A percentile compares a stretch with the other conserved stretches of the same genome.
Conservation (phyloP, 306 rosid genomes). For the Ormosia emarginata region DNA sequence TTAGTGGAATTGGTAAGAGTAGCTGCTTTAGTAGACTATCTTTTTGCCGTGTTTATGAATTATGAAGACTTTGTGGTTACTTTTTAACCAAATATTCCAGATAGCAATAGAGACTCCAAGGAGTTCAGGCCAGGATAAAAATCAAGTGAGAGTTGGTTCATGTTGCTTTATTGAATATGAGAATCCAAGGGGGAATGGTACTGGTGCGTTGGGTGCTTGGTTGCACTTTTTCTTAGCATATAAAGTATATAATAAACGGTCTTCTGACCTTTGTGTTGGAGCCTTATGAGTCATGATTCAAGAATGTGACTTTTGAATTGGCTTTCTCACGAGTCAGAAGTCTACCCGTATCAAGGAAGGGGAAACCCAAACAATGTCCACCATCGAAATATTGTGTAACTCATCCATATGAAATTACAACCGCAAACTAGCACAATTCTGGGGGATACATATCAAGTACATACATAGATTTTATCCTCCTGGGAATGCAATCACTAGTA, state of each 20-base stretch:
- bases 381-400: neutral
- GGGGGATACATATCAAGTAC: neutral
- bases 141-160: neutral
- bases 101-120: neutral
- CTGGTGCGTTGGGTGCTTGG: neutral
- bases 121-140: neutral
- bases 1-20: neutral
- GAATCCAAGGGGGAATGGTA: constrained; percentile 23
- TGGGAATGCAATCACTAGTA: neutral
- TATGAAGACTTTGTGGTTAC: neutral
- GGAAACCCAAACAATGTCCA: neutral
- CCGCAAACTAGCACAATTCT: neutral
- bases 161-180: neutral
- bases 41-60: neutral
- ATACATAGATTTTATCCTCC: neutral
- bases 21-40: neutral
- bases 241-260: neutral
- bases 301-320: neutral
- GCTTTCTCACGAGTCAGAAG: neutral
- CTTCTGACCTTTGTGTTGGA: neutral
- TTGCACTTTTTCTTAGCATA: constrained; percentile 11
- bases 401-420: neutral
- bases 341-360: neutral
- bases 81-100: neutral
- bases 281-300: neutral